These are phyloP conservation scores for Helotiales sp. DNA, from an alignment of 2,329 filamentous ascomycete species.

Conservation along the genomic window DNA sequence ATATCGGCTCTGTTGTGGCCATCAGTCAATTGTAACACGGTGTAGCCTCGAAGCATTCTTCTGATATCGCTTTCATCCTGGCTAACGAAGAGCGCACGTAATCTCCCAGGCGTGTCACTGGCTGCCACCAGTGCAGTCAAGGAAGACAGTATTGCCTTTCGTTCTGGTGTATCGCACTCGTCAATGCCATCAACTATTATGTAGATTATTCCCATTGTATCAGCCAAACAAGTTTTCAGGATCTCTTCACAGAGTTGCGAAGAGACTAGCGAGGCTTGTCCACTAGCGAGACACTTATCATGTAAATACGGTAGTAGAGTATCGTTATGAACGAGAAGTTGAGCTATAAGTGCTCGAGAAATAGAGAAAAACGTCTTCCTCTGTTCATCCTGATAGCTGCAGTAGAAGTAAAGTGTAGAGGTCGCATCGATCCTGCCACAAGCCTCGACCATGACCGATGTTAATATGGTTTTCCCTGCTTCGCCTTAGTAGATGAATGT, in stretches of 20 bases:
- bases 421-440: conserved; percentile 10
- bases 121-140: conserved; percentile 25
- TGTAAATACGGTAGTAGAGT: conserved; percentile 36
- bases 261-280: conserved; percentile 32
- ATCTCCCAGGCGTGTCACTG: conserved; percentile 16
- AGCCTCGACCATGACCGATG: conserved; percentile 40
- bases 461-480: conserved; percentile 40
- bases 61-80: conserved; percentile 36
- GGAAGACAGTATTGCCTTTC: conserved; percentile 35
- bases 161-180: conserved; percentile 38
- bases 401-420: conserved; percentile 41
- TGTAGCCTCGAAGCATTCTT: conserved; percentile 30
- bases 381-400: conserved; percentile 34
- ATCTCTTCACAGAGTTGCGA: conserved; percentile 33
- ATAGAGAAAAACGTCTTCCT: conserved; percentile 37
- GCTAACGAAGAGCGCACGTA: conserved; percentile 38
- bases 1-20: conserved; percentile 37
- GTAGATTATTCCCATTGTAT: not conserved
- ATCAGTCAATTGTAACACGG: conserved; percentile 26
- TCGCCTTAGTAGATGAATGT: not conserved
- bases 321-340: conserved; percentile 35
- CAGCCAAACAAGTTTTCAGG: conserved; percentile 34
- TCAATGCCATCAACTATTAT: conserved; percentile 46
- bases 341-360: conserved; percentile 36
- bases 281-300: conserved; percentile 34